Percentiles rank a stretch among this genome's conserved stretches.
These are phyloP conservation scores for Metarhizium album DNA, from an alignment of 2,329 filamentous ascomycete species.

Conservation along the genomic window DNA sequence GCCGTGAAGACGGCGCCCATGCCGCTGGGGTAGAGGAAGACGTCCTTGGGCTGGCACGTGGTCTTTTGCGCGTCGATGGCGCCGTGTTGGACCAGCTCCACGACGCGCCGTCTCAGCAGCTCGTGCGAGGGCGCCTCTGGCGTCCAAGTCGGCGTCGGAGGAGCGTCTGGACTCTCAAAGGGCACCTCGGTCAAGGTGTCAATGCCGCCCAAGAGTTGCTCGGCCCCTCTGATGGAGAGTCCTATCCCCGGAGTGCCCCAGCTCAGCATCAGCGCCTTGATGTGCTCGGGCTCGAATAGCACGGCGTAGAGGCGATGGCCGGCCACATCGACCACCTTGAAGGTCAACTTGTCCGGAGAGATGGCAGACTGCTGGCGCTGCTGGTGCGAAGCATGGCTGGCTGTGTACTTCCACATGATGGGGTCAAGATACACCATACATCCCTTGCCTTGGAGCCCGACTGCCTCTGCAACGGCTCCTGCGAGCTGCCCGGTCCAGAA, in stretches of 20 bases:
- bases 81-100: constrained; percentile 29
- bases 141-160: constrained; percentile 27
- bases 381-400: constrained; percentile 21
- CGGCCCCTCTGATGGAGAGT: constrained; percentile 34
- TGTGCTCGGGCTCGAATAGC: constrained; percentile 26
- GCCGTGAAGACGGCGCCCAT: constrained; percentile 40
- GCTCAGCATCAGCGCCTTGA: constrained; percentile 25
- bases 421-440: constrained; percentile 23
- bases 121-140: constrained; percentile 27
- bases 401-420: constrained; percentile 18
- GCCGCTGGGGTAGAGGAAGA: constrained; percentile 43
- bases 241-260: constrained; percentile 38
- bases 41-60: constrained; percentile 24
- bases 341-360: constrained; percentile 21
- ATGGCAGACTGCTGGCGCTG: constrained; percentile 26
- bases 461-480: constrained; percentile 21
- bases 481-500: constrained; percentile 22
- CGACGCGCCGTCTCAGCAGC: constrained; percentile 28
- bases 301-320: constrained; percentile 33
- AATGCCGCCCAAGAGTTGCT: constrained; percentile 28
- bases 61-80: constrained; percentile 19
- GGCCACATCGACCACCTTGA: constrained; percentile 32
- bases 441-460: constrained; percentile 16
- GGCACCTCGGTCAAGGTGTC: constrained; percentile 24
- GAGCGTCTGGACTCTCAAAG: constrained; percentile 10